Conservation (phyloP, 2,329 filamentous ascomycete genomes). For the Hypoxylon sp. region DNA sequence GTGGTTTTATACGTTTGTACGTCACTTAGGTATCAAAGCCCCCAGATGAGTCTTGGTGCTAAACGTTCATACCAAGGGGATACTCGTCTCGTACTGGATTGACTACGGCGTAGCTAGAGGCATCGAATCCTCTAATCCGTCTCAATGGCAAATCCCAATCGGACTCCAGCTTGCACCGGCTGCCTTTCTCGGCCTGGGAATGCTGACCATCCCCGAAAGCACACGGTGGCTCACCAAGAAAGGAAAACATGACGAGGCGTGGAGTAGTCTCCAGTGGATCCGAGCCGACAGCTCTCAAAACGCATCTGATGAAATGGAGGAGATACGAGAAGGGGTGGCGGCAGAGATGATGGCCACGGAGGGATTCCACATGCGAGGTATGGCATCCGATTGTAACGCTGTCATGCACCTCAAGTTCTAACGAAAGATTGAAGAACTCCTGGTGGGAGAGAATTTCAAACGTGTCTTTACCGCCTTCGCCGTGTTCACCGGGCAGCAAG, state of each 20-base stretch:
- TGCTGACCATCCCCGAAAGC: slow-evolving; percentile 58
- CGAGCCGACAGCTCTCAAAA: slow-evolving; percentile 51
- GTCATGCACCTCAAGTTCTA: not conserved
- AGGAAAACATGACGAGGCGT: slow-evolving; percentile 54
- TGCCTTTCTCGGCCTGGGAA: slow-evolving; percentile 55
- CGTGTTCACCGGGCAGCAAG: slow-evolving; percentile 60
- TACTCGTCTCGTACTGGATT: slow-evolving; percentile 61
- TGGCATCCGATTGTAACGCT: not conserved
- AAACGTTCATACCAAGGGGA: slow-evolving; percentile 49
- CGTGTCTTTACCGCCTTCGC: slow-evolving; percentile 53
- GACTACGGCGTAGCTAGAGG: slow-evolving; percentile 55
- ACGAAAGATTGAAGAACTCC: slow-evolving; percentile 49
- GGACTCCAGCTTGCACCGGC: slow-evolving; percentile 59
- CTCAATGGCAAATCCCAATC: slow-evolving; percentile 65
- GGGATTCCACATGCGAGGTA: slow-evolving; percentile 49
- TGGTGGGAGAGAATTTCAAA: slow-evolving; percentile 54
- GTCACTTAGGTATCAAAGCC: no score
- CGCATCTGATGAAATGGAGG: slow-evolving; percentile 55
- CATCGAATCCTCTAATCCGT: slow-evolving; percentile 44
- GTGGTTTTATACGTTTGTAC: slow-evolving; percentile 52
- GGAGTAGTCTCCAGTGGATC: slow-evolving; percentile 59
- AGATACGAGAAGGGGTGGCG: slow-evolving; percentile 57
- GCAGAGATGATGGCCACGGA: slow-evolving; percentile 55
- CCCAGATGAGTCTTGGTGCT: no score
- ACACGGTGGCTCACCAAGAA: slow-evolving; percentile 59